These are phyloP conservation scores for Fusarium sp. DNA, from an alignment of 2,329 filamentous ascomycete species.

Conservation along the genomic window DNA sequence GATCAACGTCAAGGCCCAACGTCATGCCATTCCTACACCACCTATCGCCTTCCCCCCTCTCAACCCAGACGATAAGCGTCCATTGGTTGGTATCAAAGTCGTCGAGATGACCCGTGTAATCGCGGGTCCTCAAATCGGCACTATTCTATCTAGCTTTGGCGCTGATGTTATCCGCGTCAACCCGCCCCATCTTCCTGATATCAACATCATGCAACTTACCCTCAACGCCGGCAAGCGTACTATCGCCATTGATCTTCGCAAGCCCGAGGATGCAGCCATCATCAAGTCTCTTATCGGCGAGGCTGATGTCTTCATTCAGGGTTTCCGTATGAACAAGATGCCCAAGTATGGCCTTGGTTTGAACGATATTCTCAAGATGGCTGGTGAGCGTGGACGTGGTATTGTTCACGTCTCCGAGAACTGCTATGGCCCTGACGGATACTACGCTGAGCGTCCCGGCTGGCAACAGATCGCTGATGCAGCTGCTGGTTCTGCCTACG, in stretches of 20 bases:
- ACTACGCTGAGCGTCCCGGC: constrained; percentile 69
- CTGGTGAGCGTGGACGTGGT: constrained; percentile 60
- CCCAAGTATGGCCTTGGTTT: constrained; percentile 16
- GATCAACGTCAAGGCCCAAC: constrained; percentile 1
- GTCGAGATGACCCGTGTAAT: constrained; percentile 25
- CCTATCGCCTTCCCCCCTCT: constrained; percentile 1
- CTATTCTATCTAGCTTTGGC: constrained; percentile 12
- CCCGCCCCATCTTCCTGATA: constrained; percentile 11
- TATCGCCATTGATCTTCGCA: constrained; percentile 16
- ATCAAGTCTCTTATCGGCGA: constrained; percentile 7
- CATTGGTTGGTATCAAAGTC: not conserved
- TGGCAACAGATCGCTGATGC: constrained; percentile 75
- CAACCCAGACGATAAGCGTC: not conserved
- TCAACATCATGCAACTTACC: constrained; percentile 20
- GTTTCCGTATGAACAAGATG: constrained; percentile 28
- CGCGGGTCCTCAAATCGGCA: constrained; percentile 15
- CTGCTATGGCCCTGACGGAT: constrained; percentile 68
- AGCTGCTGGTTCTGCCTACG: constrained; percentile 13
- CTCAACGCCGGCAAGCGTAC: constrained; percentile 22
- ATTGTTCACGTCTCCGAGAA: constrained; percentile 75
- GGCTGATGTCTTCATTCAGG: constrained; percentile 18
- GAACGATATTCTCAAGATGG: constrained; percentile 16
- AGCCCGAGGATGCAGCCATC: not conserved
- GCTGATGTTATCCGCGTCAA: constrained; percentile 14
- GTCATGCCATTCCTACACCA: constrained; percentile 10